These are phyloP conservation scores for Colletotrichum navitas DNA, from an alignment of 2,329 filamentous ascomycete genomes.

Conservation along the genomic window DNA sequence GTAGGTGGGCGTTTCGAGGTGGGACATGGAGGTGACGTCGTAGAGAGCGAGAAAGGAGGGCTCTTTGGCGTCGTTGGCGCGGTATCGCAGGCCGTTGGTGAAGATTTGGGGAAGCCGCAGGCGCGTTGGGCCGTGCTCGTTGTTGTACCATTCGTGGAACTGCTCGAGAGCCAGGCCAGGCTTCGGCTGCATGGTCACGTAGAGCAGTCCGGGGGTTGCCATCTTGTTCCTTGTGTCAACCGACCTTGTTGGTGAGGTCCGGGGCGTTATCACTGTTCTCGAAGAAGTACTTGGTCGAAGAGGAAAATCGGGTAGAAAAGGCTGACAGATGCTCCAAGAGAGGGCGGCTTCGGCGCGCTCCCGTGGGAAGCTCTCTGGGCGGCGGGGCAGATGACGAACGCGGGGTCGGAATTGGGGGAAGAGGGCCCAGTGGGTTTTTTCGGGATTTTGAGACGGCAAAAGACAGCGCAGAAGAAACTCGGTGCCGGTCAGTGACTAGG, in stretches of 20 bases:
- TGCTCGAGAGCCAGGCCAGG: constrained; percentile 73
- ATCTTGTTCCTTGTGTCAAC: constrained; percentile 44
- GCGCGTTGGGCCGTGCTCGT: constrained; percentile 87
- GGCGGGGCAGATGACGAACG: constrained; percentile 36
- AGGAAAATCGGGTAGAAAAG: background rate
- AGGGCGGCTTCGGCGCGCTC: constrained; percentile 14
- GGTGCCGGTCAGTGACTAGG: background rate
- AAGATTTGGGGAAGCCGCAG: constrained; percentile 81
- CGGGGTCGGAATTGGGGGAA: constrained; percentile 29
- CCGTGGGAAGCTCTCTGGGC: constrained; percentile 5
- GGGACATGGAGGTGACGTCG: constrained; percentile 81
- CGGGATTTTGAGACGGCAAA: constrained; percentile 37
- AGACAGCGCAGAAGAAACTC: background rate
- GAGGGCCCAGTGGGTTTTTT: constrained; percentile 6
- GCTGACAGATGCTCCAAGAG: background rate
- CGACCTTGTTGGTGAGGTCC: background rate
- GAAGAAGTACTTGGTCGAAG: no score
- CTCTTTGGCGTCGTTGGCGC: constrained; percentile 70
- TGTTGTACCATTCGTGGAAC: constrained; percentile 96
- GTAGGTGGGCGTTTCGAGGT: constrained; percentile 79
- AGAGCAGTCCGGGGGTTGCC: constrained; percentile 76
- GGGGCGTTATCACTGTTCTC: background rate
- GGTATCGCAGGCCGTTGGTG: constrained; percentile 83
- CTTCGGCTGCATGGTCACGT: constrained; percentile 87
- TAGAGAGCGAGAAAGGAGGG: constrained; percentile 85